Evolutionary conservation across 805 yeast species (phyloP), one percentile per base, ranked within the genome.

Genomic region (Kockiozyma suomiensis): DNA sequence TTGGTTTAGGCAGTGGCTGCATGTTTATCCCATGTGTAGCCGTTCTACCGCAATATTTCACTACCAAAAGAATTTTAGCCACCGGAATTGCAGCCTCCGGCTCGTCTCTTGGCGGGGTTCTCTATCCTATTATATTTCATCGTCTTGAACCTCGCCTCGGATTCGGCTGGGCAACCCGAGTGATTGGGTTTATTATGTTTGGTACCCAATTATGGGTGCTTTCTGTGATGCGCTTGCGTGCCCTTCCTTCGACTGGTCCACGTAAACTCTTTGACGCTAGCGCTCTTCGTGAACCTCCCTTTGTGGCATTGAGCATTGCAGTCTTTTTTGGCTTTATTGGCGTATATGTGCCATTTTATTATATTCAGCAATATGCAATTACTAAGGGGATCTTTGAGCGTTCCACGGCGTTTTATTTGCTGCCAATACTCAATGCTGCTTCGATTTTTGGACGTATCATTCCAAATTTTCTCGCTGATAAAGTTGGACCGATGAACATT

Each of bases 81-180:
- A 73, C 76, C 30, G 80, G 82, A 2, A 57, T 80, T 6, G 80
- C 79, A 0, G 79, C 82, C 0, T 66, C 78, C 5, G 85, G 85
- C 7, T 81, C 84, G 0, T 76, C 83, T 4, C 65, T 80, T 7
- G 85, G 85, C 1, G 83, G 84, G 10, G 70, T 80, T 56, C 56
- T 78, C 17, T 81, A 78, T 68, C 82, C 85, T 8, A 70, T 80
- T 45, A 74, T 79, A 74, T 74, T 81, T 25, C 75, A 78, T 51
- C 70, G 70, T 23, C 69, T 81, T 49, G 76, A 78, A 53, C 64
- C 69, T 4, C 67, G 70, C 17, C 74, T 81, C 21, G 86, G 86
- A 0, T 82, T 80, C 64, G 75, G 73, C 7, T 83, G 86, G 86
- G 78, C 83, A 2, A 74, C 79, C 47, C 74, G 86, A 50, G 74